Percentiles rank a stretch among this genome's conserved stretches.
phyloP scores from a whole-genome alignment of 1,284 basidiomycete genomes.

The Tylopilus orsonianus region DNA sequence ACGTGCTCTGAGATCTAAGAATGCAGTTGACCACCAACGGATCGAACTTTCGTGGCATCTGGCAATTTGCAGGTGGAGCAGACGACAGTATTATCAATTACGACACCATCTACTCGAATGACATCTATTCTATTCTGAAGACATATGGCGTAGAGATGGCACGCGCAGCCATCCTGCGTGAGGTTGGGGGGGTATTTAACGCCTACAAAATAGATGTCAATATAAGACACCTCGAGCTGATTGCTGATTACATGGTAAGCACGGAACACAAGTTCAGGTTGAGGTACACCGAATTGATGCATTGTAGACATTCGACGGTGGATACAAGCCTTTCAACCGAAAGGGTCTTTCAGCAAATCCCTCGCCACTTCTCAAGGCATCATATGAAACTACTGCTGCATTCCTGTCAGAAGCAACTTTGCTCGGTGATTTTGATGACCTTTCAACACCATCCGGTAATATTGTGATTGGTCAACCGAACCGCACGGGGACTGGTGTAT shows the following conservation, averaged over 20 bases:
- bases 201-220: conserved; percentile 98
- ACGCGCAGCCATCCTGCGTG: conserved; percentile 85
- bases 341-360: conserved; percentile 90
- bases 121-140: conserved; percentile 89
- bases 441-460: conserved; percentile 86
- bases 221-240: conserved; percentile 91
- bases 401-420: conserved; percentile 95
- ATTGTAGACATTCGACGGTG: conserved; percentile 90
- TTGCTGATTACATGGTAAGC: conserved; percentile 97
- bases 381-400: conserved; percentile 95
- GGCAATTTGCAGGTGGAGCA: conserved; percentile 75
- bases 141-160: conserved; percentile 99
- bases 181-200: conserved; percentile 92
- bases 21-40: conserved; percentile 80
- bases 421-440: conserved; percentile 92
- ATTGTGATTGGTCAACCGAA: conserved; percentile 89
- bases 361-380: conserved; percentile 94
- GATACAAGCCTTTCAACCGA: conserved; percentile 97
- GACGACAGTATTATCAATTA: conserved; percentile 76
- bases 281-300: conserved; percentile 7
- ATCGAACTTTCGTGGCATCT: conserved; percentile 90
- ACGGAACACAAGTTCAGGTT: neutral
- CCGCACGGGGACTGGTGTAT: conserved; percentile 84
- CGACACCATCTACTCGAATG: conserved; percentile 89
- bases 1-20: conserved; percentile 4